Evolutionary conservation across 495 filamentous ascomycete genomes (phyloP).

Genomic region (Peziza echinospora): DNA sequence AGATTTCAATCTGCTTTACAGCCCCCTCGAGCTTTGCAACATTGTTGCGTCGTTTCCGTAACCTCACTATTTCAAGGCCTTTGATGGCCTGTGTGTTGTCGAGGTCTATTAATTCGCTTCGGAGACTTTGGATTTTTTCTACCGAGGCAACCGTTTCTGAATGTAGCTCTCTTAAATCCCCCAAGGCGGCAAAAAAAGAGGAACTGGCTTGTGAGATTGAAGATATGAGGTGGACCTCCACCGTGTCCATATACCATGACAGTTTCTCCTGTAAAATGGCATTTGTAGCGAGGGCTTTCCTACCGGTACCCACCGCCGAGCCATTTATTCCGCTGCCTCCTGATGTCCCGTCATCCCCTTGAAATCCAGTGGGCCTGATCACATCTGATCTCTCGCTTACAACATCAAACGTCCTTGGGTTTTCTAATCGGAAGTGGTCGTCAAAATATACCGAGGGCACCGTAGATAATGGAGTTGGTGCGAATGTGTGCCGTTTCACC

Average conservation of each 20-base stretch:
- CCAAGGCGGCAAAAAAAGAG: slow-evolving; percentile 89
- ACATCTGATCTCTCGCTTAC: slow-evolving; percentile 93
- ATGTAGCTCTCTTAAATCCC: slow-evolving; percentile 74
- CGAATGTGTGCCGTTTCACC: slow-evolving; percentile 7
- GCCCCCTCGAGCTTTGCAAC: slow-evolving; percentile 61
- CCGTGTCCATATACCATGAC: slow-evolving; percentile 99
- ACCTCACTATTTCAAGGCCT: slow-evolving; percentile 66
- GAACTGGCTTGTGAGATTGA: slow-evolving; percentile 88
- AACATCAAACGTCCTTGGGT: slow-evolving; percentile 87
- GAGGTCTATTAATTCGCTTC: slow-evolving; percentile 54
- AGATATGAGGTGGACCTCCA: slow-evolving; percentile 90
- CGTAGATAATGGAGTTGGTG: slow-evolving; percentile 57
- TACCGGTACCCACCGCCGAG: slow-evolving; percentile 40
- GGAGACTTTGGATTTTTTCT: slow-evolving; percentile 55
- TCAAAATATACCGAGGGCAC: slow-evolving; percentile 91
- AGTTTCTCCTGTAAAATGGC: slow-evolving; percentile 98
- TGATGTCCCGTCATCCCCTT: slow-evolving; percentile 22
- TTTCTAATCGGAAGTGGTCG: slow-evolving; percentile 84
- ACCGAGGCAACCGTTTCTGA: slow-evolving; percentile 84
- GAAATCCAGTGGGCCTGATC: slow-evolving; percentile 33
- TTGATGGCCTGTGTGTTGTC: slow-evolving; percentile 75
- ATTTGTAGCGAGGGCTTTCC: slow-evolving; percentile 86
- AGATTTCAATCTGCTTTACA: slow-evolving; percentile 56
- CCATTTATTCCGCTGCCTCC: slow-evolving; percentile 31
- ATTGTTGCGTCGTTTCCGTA: slow-evolving; percentile 65